Evolutionary conservation across 305 asterid genomes (phyloP), one percentile per base, ranked within the genome.

Genomic region (Solanum hybrid): DNA sequence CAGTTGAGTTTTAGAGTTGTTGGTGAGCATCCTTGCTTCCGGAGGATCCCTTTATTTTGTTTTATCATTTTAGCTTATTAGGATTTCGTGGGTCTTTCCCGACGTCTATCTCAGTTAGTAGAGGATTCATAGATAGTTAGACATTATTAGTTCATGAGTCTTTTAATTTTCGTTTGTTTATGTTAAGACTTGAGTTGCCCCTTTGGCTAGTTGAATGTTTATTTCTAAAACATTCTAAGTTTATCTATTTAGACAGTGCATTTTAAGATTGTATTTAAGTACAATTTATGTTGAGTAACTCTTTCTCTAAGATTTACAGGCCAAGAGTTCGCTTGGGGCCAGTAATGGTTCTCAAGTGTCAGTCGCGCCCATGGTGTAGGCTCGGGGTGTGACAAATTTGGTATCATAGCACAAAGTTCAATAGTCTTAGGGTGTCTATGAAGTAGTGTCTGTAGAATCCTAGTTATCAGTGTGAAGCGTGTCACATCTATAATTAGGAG

Each of bases 341-440:
- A 51, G 2, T 2, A 51, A 51, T 51, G 3, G 8, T 16, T 51
- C 22, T 51, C 7, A 0, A 51, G 64, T 51, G n/a, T 2, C 8
- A 51, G 1, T 51, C 64, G n/a, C 9, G n/a, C 1, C n/a, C 0
- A 51, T 0, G 22, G 9, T 51, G 9, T 51, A 16, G 66, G n/a
- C 22, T 0, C 3, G 3, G 6, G 8, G 22, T 0, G 0, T 51
- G 66, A 16, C 1, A 16, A 40, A 40, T 0, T 40, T 1, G 1
- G 0, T 40, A 40, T 40, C 51, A 40, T 0, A 40, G 51, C 6
- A 40, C 6, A 12, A 40, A 40, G 0, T 40, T 40, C 16, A 11
- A 40, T 0, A 40, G 51, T 40, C 17, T 0, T 40, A 40, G 16
- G 51, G 51, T 40, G 1, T 40, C 51, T 11, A 40, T 40, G 51